Percentiles rank a stretch among this genome's conserved stretches.
Evolutionary conservation across 2,329 filamentous ascomycete genomes (phyloP).

Genomic region (Tricladium varicosporioides): DNA sequence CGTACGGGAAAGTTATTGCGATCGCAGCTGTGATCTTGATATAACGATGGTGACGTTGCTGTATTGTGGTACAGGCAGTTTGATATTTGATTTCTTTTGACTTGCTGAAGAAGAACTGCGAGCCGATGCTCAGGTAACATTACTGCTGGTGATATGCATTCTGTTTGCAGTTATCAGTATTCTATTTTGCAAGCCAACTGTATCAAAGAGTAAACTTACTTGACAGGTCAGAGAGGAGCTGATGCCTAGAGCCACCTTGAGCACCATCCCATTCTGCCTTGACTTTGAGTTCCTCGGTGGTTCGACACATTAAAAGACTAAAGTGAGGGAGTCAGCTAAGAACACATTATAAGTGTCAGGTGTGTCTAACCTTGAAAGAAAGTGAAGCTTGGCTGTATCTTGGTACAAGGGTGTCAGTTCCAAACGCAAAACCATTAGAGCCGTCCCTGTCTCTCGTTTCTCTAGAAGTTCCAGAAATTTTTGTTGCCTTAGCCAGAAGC

Average conservation of each 20-base stretch:
- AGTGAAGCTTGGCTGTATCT: constrained; percentile 74
- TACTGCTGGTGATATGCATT: constrained; percentile 88
- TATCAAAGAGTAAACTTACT: constrained; percentile 52
- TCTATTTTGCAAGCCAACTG: not conserved
- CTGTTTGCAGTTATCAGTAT: constrained; percentile 40
- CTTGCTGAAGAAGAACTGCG: constrained; percentile 74
- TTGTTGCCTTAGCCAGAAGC: constrained; percentile 86
- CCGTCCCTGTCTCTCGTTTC: constrained; percentile 66
- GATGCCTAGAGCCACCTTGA: constrained; percentile 68
- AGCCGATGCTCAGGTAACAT: constrained; percentile 95
- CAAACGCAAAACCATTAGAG: constrained; percentile 78
- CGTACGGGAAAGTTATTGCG: constrained; percentile 75
- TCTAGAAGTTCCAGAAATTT: constrained; percentile 93
- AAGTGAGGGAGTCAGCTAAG: constrained; percentile 8
- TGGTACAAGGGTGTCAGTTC: constrained; percentile 86
- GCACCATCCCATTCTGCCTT: constrained; percentile 87
- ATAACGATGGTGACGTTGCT: constrained; percentile 74
- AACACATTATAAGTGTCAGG: not conserved
- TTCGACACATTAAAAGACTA: constrained; percentile 84
- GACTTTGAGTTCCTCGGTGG: constrained; percentile 70
- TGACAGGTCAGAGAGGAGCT: constrained; percentile 77
- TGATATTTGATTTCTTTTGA: constrained; percentile 80
- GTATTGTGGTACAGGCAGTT: constrained; percentile 89
- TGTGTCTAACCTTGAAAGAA: constrained; percentile 66
- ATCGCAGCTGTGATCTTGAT: constrained; percentile 84